Conservation (phyloP, 306 rosid species). For the Crotalaria pallida region DNA sequence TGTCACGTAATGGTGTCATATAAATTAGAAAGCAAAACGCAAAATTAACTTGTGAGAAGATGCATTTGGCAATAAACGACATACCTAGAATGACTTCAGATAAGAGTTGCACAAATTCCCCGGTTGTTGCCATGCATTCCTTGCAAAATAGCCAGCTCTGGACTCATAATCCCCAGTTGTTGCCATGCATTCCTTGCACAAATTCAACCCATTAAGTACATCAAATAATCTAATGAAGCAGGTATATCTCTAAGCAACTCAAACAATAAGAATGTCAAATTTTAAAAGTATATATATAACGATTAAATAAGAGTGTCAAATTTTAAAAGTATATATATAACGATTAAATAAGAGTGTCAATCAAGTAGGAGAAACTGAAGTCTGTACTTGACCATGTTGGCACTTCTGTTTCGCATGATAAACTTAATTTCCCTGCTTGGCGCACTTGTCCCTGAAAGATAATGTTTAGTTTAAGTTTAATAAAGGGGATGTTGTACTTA, state of each 20-base stretch:
- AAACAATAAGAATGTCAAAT: too few relatives aligned
- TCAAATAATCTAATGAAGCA: conserved; percentile 9
- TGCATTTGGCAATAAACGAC: too few relatives aligned
- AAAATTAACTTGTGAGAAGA: too few relatives aligned
- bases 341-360: too few relatives aligned
- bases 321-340: too few relatives aligned
- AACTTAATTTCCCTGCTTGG: conserved; percentile 60
- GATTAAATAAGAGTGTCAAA: too few relatives aligned
- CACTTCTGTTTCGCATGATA: conserved; percentile 74
- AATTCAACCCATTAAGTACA: neutral
- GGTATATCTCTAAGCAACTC: neutral
- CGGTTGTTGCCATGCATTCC: conserved; percentile 73
- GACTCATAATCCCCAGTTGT: conserved; percentile 61
- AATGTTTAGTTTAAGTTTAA: conserved; percentile 8
- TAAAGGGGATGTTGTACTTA: conserved; percentile 5
- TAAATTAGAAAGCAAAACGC: too few relatives aligned
- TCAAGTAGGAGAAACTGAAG: conserved; percentile 64
- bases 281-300: too few relatives aligned
- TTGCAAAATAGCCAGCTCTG: conserved; percentile 58
- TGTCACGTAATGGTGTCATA: too few relatives aligned
- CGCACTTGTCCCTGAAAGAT: conserved; percentile 46
- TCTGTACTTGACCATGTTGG: conserved; percentile 67
- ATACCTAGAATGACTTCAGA: too few relatives aligned
- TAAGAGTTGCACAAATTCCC: too few relatives aligned
- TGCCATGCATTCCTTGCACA: conserved; percentile 65